A percentile compares a stretch with the other conserved stretches of the same genome.
Conservation (phyloP, 495 filamentous ascomycete genomes). For the Penicillium chermesinum region DNA sequence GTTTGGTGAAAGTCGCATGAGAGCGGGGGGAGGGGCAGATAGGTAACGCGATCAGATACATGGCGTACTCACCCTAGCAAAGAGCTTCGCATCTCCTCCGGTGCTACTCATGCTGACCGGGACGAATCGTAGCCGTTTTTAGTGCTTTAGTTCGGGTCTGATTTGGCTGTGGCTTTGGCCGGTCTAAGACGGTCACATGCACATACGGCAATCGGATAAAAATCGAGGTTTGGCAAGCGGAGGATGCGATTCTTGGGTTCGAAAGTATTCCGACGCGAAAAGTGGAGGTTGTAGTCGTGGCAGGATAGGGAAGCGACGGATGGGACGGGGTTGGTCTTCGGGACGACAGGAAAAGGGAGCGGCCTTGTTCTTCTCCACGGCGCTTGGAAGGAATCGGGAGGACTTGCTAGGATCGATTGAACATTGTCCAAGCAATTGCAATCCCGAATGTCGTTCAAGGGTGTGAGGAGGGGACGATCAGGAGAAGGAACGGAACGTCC, state of each 20-base stretch:
- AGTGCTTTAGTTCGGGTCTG: too few relatives aligned
- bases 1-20: conserved; percentile 5
- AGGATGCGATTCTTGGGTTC: too few relatives aligned
- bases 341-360: conserved; percentile 21
- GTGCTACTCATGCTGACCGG: conserved; percentile 56
- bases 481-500: conserved; percentile 10
- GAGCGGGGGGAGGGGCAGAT: conserved; percentile 20
- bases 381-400: conserved; percentile 14
- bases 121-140: conserved; percentile 13
- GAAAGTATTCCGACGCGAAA: background rate
- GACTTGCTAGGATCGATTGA: conserved; percentile 12
- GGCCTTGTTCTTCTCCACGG: conserved; percentile 15
- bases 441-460: conserved; percentile 6
- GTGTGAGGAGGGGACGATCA: conserved; percentile 2
- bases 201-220: conserved; percentile 8
- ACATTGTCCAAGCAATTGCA: conserved; percentile 10
- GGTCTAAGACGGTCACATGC: conserved; percentile 8
- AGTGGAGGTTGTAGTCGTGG: background rate
- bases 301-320: background rate
- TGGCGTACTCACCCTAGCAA: conserved; percentile 81
- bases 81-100: conserved; percentile 97
- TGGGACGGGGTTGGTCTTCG: too few relatives aligned
- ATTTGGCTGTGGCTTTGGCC: conserved; percentile 7
- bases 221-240: conserved; percentile 2
- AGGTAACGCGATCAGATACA: conserved; percentile 15